These are phyloP conservation scores for Nemophila menziesii DNA, from an alignment of 257 asterid genomes.

Conservation along the genomic window DNA sequence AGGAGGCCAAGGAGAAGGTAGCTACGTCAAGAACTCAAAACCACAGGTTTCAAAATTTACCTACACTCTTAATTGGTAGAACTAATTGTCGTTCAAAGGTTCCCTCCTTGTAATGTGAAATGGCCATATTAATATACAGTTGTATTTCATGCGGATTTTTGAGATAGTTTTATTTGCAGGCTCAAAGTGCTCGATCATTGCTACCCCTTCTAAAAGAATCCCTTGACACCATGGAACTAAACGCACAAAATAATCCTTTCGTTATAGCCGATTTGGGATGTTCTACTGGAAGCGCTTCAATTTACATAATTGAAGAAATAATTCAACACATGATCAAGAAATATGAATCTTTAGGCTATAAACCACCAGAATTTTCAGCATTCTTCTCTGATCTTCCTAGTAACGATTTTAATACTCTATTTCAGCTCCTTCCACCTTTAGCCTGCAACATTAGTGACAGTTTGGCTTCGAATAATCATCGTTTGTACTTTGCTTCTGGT, in stretches of 20 bases:
- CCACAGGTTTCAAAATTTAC: no score
- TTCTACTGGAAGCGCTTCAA: slow-evolving; percentile 78
- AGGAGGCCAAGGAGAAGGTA: no score
- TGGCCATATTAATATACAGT: no score
- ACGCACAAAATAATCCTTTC: slow-evolving; percentile 38
- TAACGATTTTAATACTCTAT: slow-evolving; percentile 80
- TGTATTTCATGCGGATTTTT: no score
- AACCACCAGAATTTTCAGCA: slow-evolving; percentile 66
- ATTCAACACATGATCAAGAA: slow-evolving; percentile 58
- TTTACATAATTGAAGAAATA: slow-evolving; percentile 61
- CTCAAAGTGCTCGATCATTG: slow-evolving; percentile 75
- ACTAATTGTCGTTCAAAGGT: not conserved
- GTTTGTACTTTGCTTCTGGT: slow-evolving; percentile 89
- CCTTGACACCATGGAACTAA: slow-evolving; percentile 49
- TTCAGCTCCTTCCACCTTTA: slow-evolving; percentile 69
- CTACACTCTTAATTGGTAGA: no score
- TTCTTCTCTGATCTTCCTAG: slow-evolving; percentile 85
- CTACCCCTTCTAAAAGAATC: slow-evolving; percentile 57
- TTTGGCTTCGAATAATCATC: slow-evolving; percentile 57
- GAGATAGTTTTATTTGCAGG: no score
- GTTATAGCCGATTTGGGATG: slow-evolving; percentile 88
- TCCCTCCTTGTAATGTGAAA: no score
- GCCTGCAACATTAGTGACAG: slow-evolving; percentile 27
- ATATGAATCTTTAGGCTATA: slow-evolving; percentile 33
- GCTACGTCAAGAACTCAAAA: slow-evolving; percentile 78